Conservation (phyloP, 352 stramenopile species). For the Globisporangium yorkense region DNA sequence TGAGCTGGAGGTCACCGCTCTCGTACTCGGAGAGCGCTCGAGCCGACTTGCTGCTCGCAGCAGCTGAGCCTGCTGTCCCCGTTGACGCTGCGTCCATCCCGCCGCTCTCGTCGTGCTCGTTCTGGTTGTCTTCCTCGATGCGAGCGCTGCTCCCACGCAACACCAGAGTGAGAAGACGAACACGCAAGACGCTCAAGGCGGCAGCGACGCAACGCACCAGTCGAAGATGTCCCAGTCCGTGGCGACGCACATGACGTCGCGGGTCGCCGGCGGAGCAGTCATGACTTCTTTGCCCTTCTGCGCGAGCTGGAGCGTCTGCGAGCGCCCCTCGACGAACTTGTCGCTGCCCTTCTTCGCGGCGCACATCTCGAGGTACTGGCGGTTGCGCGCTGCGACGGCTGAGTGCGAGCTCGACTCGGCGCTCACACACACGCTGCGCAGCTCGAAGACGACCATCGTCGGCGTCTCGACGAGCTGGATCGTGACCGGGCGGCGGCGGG, state of each 20-base stretch:
- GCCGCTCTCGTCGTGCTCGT: constrained; percentile 25
- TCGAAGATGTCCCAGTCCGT: constrained; percentile 89
- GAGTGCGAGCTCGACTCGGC: constrained; percentile 45
- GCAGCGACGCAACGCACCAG: constrained; percentile 17
- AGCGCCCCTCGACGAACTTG: constrained; percentile 57
- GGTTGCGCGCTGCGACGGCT: constrained; percentile 44
- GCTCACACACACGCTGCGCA: constrained; percentile 62
- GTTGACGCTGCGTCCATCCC: constrained; percentile 7
- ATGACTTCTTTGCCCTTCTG: constrained; percentile 84
- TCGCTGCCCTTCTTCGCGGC: constrained; percentile 74
- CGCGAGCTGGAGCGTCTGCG: constrained; percentile 67
- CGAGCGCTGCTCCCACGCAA: constrained; percentile 5
- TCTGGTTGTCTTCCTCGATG: constrained; percentile 31
- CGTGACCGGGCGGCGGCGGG: constrained; percentile 28
- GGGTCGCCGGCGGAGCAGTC: constrained; percentile 68
- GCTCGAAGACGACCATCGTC: constrained; percentile 57
- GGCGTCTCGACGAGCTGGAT: constrained; percentile 53
- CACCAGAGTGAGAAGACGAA: neutral
- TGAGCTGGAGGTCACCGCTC: constrained; percentile 48
- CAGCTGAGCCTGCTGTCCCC: neutral
- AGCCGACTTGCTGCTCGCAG: constrained; percentile 2
- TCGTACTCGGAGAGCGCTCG: constrained; percentile 18
- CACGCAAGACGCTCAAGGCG: neutral
- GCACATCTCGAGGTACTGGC: constrained; percentile 56
- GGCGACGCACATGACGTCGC: constrained; percentile 59